Base-by-base conservation (phyloP, 768 basidiomycete species). In the Mycena albidolilacea region DNA sequence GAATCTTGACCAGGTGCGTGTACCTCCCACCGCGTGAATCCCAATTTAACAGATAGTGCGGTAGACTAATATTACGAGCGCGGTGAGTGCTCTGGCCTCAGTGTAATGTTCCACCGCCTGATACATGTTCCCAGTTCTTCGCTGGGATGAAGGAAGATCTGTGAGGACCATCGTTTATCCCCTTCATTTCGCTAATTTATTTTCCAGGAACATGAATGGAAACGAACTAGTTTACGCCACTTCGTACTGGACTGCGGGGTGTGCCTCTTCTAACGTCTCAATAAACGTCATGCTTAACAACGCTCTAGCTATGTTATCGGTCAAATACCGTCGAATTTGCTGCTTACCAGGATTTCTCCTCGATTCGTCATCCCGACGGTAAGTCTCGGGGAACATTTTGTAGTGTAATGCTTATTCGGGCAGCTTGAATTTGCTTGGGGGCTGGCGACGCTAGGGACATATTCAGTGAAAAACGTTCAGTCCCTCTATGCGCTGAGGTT, bases 81-180 rank as follows among this genome's bases (percentile, higher is more conserved):
- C 73, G 19, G 73, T 75, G 7, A 8, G 60, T 50, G 8, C 37
- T 41, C 10, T 15, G 2, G 0, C 9, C 10, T 12, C 7, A 19
- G 6, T 12, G 8, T 6, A 8, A 15, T 12, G 7, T 58, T 43
- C 14, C 39, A 43, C 46, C 19, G 10, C 50, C 61, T 50, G 17
- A 70, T 58, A 30, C 52, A 30, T 7, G 17, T 59, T 48, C 38
- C 14, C 44, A 73, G 69, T 76, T 76, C 30, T 76, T 76, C 41
- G 72, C 71, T 15, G 75, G 75, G 9, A 76, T 76, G 75, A 73
- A 76, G 50, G 75, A 76, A 46, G 75, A 76, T 39, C 57, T 76
- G 75, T 63, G 43, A 21, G 70, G 11, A 1, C 30, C 2, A 0
- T 15, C 7, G 38, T 30, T 44, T 71, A 55, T 35, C 55, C 7